A percentile compares a stretch with the other conserved stretches of the same genome.
Conservation (phyloP, 306 rosid genomes). For the Acacia melanoxylon region DNA sequence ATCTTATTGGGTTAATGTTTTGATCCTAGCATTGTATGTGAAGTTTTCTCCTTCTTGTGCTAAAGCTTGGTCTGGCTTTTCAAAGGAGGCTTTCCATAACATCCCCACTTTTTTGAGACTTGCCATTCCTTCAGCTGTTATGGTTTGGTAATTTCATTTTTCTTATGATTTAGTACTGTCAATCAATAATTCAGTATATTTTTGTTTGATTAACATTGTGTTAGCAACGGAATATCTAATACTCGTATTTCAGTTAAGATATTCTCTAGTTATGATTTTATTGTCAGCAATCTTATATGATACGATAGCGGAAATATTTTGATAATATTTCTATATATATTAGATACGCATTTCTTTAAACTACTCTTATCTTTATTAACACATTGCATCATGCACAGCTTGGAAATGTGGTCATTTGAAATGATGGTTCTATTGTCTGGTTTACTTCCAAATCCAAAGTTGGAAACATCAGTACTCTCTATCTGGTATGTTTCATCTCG, state of each 20-base stretch:
- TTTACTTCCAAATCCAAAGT: constrained; percentile 63
- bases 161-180: neutral
- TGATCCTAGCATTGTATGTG: neutral
- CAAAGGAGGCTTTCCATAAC: neutral
- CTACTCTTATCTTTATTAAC: no score
- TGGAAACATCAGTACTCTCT: constrained; percentile 73
- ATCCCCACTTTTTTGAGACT: neutral
- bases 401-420: constrained; percentile 73
- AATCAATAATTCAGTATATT: neutral
- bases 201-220: neutral
- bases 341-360: no score
- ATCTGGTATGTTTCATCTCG: constrained; percentile 46
- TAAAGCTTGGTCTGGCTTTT: neutral
- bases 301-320: no score
- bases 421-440: constrained; percentile 68
- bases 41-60: neutral
- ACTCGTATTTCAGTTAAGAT: no score
- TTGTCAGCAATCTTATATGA: no score
- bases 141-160: neutral
- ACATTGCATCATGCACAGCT: constrained; percentile 33
- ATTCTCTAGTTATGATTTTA: no score
- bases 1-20: neutral
- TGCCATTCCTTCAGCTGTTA: neutral
- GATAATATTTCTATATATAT: no score
- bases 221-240: no score